A percentile compares a stretch with the other conserved stretches of the same genome.
Conservation (phyloP, 306 rosid genomes). For the Castanospermum australe region DNA sequence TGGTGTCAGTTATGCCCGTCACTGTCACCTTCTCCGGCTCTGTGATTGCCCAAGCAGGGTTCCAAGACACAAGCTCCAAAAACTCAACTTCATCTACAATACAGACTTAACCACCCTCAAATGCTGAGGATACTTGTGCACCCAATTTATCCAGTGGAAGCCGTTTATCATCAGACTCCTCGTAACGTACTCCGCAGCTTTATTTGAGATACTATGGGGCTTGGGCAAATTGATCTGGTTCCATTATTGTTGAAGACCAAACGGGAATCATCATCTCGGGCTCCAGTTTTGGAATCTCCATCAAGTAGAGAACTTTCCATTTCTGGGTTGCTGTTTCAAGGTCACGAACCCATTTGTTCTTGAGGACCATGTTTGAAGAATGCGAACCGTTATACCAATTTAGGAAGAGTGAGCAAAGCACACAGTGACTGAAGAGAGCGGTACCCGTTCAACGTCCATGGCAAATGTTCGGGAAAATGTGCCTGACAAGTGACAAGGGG, state of each 20-base stretch:
- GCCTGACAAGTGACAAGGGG: too few relatives aligned
- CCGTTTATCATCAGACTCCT: constrained; percentile 57
- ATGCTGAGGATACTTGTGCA: constrained; percentile 45
- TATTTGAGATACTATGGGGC: constrained; percentile 51
- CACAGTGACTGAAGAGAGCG: too few relatives aligned
- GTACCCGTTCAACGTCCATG: too few relatives aligned
- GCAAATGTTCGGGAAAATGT: too few relatives aligned
- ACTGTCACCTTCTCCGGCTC: constrained; percentile 64
- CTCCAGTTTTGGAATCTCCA: constrained; percentile 53
- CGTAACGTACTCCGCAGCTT: constrained; percentile 52
- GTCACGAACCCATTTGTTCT: constrained; percentile 44
- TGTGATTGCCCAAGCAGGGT: constrained; percentile 58
- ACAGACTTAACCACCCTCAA: constrained; percentile 37
- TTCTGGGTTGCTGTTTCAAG: constrained; percentile 58
- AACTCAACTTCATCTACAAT: constrained; percentile 49
- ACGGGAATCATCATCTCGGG: constrained; percentile 60
- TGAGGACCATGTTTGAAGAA: too few relatives aligned
- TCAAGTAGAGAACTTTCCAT: constrained; percentile 53
- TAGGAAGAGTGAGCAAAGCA: too few relatives aligned
- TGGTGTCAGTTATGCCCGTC: constrained; percentile 28
- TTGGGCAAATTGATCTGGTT: constrained; percentile 56
- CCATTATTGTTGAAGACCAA: constrained; percentile 42
- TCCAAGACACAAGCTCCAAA: constrained; percentile 62
- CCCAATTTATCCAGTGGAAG: constrained; percentile 54
- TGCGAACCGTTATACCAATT: too few relatives aligned